Evolutionary conservation across 805 yeast species (phyloP).

Genomic region (Ogataea paraovalis): DNA sequence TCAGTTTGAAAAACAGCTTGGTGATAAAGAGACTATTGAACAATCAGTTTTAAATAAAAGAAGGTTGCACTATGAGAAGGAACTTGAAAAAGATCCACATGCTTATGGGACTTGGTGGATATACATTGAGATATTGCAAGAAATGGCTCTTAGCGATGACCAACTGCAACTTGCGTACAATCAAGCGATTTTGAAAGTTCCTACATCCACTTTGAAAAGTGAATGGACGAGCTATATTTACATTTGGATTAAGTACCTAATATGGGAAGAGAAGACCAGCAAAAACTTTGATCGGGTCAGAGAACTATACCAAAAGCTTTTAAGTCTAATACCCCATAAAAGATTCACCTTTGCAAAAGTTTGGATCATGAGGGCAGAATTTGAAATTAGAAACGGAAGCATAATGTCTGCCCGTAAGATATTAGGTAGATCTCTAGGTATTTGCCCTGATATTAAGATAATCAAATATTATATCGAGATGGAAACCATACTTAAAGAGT

Average conservation of each 20-base stretch:
- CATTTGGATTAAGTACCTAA: conserved; percentile 65
- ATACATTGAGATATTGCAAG: conserved; percentile 49
- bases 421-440: conserved; percentile 70
- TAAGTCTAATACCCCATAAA: conserved; percentile 52
- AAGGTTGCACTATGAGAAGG: conserved; percentile 48
- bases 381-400: conserved; percentile 61
- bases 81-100: conserved; percentile 40
- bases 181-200: conserved; percentile 39
- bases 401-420: conserved; percentile 57
- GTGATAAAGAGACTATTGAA: conserved; percentile 52
- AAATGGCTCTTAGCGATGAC: conserved; percentile 25
- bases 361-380: conserved; percentile 71
- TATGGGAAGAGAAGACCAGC: conserved; percentile 51
- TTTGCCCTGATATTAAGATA: conserved; percentile 54
- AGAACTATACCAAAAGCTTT: conserved; percentile 44
- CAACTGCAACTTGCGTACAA: conserved; percentile 36
- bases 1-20: conserved; percentile 63
- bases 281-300: conserved; percentile 45
- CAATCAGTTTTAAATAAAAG: conserved; percentile 50
- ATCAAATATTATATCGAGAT: conserved; percentile 62
- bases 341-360: conserved; percentile 63
- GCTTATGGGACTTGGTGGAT: conserved; percentile 87
- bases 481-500: conserved; percentile 68
- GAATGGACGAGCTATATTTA: conserved; percentile 68
- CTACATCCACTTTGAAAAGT: conserved; percentile 28